Base-by-base conservation (phyloP, 352 stramenopile genomes). In the Halophytophthora polymorphica region DNA sequence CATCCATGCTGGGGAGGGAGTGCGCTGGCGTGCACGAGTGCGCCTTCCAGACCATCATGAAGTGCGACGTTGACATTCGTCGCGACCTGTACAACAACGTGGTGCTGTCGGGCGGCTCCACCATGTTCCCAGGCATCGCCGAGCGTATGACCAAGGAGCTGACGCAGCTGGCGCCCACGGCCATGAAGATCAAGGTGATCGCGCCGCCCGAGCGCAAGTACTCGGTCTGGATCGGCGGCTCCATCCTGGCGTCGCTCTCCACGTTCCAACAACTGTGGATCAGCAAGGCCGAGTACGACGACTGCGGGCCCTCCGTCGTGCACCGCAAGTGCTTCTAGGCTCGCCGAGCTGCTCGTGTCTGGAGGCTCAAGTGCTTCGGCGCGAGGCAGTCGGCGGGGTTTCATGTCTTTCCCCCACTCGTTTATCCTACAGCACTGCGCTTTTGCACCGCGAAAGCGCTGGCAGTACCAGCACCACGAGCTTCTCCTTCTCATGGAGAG, bases 211-310 rank as follows among this genome's bases (percentile, higher is more conserved):
- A 96, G 71, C 81, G 90, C 58, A 95, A 98, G 76, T 98, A 98
- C 85, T 98, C 90, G 29, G 93, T 97, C 12, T 98, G 95, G 96
- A 98, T 99, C 75, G 95, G 96, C 81, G 96, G 96, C 59, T 98
- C 90, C 50, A 98, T 99, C 66, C 69, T 98, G 36, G 79, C 95
- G 18, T 98, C 92, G 56, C 74, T 98, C n/a, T 96, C 92, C 48
- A 98, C 96, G 47, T 99, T 99, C 92, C 90, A 98, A 70, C 86
- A 97, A 58, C 98, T 98, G 93, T 98, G 95, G 94, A 98, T 98
- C 73, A 93, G 85, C 25, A 98, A 98, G 86, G 77, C 86, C 40
- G 95, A 99, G 58, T 99, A 98, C 72, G 96, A 99, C 51, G 96
- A 99, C 44, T 93, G 82, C 56, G 96, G 96, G 15, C 91, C 96